phyloP scores from a whole-genome alignment of 208 protist species.

The Acanthamoeba royreba region DNA sequence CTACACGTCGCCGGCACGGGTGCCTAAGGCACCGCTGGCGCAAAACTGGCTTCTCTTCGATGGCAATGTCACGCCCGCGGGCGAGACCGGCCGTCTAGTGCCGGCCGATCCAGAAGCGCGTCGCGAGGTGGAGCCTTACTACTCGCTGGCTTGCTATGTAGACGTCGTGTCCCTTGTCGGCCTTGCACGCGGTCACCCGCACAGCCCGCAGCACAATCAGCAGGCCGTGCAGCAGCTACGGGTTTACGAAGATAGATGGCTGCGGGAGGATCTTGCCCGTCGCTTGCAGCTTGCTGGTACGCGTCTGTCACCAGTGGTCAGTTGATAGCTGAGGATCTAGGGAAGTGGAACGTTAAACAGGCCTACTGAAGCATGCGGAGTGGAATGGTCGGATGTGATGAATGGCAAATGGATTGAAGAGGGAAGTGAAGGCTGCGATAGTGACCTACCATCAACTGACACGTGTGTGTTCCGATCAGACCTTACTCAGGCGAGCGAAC shows the following conservation, averaged over 20 bases:
- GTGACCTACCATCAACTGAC: no score
- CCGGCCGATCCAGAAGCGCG: background rate
- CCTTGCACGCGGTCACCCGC: background rate
- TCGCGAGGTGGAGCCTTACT: background rate
- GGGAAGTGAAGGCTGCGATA: no score
- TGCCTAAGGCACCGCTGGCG: background rate
- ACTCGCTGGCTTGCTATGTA: constrained; percentile 5
- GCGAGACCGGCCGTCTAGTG: background rate
- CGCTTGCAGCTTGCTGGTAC: background rate
- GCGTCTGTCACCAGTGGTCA: background rate
- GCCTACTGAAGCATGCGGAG: no score
- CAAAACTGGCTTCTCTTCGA: background rate
- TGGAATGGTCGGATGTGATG: no score
- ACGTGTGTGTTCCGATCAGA: background rate
- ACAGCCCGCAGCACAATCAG: background rate
- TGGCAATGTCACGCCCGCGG: background rate
- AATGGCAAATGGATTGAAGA: no score
- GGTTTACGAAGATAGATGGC: background rate
- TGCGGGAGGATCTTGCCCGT: background rate
- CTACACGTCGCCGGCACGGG: background rate
- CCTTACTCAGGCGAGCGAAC: background rate
- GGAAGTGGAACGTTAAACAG: background rate
- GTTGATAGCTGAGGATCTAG: no score
- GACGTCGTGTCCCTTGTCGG: background rate
- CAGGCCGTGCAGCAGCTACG: background rate